These are phyloP conservation scores for Mycogone perniciosa DNA, from an alignment of 2,329 filamentous ascomycete genomes.

Conservation along the genomic window DNA sequence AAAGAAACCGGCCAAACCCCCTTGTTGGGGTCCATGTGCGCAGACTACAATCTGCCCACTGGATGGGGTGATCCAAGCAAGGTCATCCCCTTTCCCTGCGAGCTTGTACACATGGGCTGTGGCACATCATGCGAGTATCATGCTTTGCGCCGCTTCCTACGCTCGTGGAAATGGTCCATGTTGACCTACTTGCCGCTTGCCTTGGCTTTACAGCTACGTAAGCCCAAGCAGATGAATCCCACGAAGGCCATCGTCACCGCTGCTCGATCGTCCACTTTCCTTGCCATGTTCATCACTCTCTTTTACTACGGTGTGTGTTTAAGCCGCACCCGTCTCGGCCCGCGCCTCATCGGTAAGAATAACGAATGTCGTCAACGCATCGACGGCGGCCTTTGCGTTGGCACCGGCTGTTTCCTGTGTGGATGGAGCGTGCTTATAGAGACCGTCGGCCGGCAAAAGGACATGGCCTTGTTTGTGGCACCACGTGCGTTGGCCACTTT, in stretches of 20 bases:
- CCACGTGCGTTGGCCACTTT: conserved; percentile 71
- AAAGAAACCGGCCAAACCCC: conserved; percentile 63
- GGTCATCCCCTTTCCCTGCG: conserved; percentile 70
- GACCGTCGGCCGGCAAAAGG: conserved; percentile 56
- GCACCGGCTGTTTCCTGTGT: conserved; percentile 65
- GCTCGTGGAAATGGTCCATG: conserved; percentile 68
- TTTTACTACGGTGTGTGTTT: conserved; percentile 87
- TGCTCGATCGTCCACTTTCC: conserved; percentile 66
- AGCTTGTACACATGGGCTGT: conserved; percentile 75
- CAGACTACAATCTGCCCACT: conserved; percentile 61
- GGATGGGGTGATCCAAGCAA: conserved; percentile 65
- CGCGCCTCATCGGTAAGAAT: conserved; percentile 55
- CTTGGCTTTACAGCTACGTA: conserved; percentile 52
- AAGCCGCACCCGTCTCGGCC: conserved; percentile 65
- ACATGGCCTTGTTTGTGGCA: conserved; percentile 74
- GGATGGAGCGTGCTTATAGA: conserved; percentile 79
- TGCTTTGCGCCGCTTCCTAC: conserved; percentile 58
- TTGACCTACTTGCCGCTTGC: conserved; percentile 72
- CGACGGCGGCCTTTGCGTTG: conserved; percentile 62
- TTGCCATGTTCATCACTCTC: conserved; percentile 68
- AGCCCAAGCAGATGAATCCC: conserved; percentile 39
- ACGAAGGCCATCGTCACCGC: conserved; percentile 54
- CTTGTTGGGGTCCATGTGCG: conserved; percentile 65
- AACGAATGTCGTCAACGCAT: conserved; percentile 42
- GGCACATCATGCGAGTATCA: conserved; percentile 71